A percentile compares a stretch with the other conserved stretches of the same genome.
phyloP scores from a whole-genome alignment of 768 basidiomycete genomes.

The Fomitopsis serialis region DNA sequence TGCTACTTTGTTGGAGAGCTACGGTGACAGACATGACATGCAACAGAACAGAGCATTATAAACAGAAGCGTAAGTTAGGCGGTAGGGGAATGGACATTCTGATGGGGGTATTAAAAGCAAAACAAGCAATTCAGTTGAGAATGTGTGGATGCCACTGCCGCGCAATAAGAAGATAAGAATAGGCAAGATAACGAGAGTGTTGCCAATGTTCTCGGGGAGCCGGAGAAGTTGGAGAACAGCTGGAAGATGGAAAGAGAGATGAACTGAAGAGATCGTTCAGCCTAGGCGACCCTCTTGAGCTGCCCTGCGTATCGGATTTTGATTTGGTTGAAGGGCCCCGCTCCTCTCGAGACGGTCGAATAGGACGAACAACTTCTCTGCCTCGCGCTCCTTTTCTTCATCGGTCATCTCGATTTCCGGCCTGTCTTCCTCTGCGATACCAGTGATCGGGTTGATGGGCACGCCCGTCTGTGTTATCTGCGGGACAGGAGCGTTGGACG shows the following conservation, averaged over 20 bases:
- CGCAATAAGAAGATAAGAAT: background rate
- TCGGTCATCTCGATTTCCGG: slow-evolving; percentile 70
- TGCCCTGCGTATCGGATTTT: slow-evolving; percentile 72
- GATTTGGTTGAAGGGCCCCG: slow-evolving; percentile 58
- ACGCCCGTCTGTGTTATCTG: slow-evolving; percentile 30
- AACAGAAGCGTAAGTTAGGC: background rate
- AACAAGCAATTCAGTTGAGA: background rate
- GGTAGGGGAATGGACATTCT: background rate
- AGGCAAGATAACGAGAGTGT: background rate
- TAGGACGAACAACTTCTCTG: slow-evolving; percentile 85
- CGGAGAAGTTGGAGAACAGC: background rate
- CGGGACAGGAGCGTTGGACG: slow-evolving; percentile 28
- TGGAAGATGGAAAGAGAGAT: background rate
- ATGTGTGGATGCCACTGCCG: background rate
- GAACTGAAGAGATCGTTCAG: background rate
- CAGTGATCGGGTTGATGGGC: slow-evolving; percentile 82
- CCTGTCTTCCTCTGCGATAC: slow-evolving; percentile 43
- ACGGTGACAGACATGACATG: too few relatives aligned
- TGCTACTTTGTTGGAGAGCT: too few relatives aligned
- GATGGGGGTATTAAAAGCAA: background rate
- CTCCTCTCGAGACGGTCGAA: slow-evolving; percentile 85
- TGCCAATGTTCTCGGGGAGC: background rate
- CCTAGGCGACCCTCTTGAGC: slow-evolving; percentile 42
- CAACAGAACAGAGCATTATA: too few relatives aligned
- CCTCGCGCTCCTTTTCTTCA: slow-evolving; percentile 92